Percentiles rank a stretch among this genome's conserved stretches.
Conservation (phyloP, 768 basidiomycete genomes). For the Terana coerulea region DNA sequence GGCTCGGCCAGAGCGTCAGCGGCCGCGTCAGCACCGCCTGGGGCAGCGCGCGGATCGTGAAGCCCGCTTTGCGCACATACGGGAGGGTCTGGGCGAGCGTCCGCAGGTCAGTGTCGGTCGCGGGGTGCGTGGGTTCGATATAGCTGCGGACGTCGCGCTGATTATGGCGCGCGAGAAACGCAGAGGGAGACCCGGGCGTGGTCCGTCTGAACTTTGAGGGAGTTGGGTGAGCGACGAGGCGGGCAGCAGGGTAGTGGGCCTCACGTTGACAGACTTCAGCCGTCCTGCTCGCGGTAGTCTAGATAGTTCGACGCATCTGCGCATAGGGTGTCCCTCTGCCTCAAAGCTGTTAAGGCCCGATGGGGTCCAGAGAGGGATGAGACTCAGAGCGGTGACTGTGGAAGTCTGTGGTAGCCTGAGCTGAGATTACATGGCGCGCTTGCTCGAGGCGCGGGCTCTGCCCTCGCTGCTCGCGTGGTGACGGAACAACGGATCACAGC, state of each 20-base stretch:
- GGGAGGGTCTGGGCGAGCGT: slow-evolving; percentile 7
- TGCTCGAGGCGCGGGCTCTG: no score
- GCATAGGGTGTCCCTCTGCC: slow-evolving; percentile 5
- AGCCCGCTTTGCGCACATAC: slow-evolving; percentile 3
- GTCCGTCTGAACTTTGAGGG: slow-evolving; percentile 37
- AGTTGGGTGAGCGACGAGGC: background rate
- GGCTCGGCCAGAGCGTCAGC: slow-evolving; percentile 18
- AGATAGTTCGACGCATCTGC: slow-evolving; percentile 2
- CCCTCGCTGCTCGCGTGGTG: no score
- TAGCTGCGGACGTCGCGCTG: background rate
- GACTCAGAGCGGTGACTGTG: no score
- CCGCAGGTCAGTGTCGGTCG: slow-evolving; percentile 1
- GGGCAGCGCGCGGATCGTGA: slow-evolving; percentile 29
- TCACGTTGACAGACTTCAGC: slow-evolving; percentile 34
- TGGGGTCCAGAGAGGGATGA: no score
- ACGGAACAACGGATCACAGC: no score
- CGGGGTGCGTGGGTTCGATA: slow-evolving; percentile 20
- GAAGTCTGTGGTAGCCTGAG: no score
- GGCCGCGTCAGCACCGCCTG: slow-evolving; percentile 28
- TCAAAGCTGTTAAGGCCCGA: no score
- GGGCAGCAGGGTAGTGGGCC: slow-evolving; percentile 5
- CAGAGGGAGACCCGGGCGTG: slow-evolving; percentile 31
- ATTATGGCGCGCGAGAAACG: background rate
- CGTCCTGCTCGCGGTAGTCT: background rate
- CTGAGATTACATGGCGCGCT: no score